A percentile compares a stretch with the other conserved stretches of the same genome.
phyloP scores from a whole-genome alignment of 1,284 basidiomycete species.

The Microstroma glucosiphilum region DNA sequence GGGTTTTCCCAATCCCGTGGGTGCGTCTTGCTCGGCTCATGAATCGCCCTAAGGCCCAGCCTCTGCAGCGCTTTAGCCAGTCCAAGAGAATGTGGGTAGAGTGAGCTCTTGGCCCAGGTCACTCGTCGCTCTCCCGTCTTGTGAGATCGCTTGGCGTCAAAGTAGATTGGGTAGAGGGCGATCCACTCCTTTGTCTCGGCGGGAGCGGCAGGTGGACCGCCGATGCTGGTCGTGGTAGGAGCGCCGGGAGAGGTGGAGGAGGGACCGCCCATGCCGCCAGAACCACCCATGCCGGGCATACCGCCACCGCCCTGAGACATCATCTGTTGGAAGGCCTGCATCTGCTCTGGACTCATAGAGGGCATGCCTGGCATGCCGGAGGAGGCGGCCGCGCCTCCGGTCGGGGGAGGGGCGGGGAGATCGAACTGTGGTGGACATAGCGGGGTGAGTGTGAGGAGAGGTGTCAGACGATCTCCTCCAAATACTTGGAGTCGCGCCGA shows the following conservation, averaged over 20 bases:
- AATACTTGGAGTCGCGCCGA: neutral
- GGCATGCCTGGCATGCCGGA: conserved; percentile 14
- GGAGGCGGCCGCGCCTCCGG: conserved; percentile 14
- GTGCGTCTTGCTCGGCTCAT: conserved; percentile 77
- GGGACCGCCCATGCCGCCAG: conserved; percentile 20
- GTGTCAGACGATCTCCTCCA: neutral
- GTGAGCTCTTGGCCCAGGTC: conserved; percentile 69
- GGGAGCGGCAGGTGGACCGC: conserved; percentile 3
- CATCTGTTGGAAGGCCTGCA: conserved; percentile 40
- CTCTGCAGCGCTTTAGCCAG: conserved; percentile 75
- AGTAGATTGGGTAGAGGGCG: conserved; percentile 90
- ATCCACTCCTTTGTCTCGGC: conserved; percentile 66
- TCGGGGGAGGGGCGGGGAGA: conserved; percentile 30
- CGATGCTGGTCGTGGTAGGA: conserved; percentile 11
- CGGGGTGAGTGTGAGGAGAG: neutral
- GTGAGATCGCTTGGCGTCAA: conserved; percentile 86
- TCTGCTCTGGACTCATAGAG: conserved; percentile 21
- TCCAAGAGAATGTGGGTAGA: conserved; percentile 88
- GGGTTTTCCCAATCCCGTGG: conserved; percentile 91
- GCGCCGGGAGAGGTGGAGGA: conserved; percentile 15
- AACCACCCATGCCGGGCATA: no score
- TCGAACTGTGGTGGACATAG: conserved; percentile 29
- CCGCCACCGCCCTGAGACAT: conserved; percentile 30
- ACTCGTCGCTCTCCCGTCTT: conserved; percentile 75
- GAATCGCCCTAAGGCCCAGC: conserved; percentile 70